Percentiles rank a stretch among this genome's conserved stretches.
phyloP scores from a whole-genome alignment of 257 asterid species.

The Gardenia jasminoides region DNA sequence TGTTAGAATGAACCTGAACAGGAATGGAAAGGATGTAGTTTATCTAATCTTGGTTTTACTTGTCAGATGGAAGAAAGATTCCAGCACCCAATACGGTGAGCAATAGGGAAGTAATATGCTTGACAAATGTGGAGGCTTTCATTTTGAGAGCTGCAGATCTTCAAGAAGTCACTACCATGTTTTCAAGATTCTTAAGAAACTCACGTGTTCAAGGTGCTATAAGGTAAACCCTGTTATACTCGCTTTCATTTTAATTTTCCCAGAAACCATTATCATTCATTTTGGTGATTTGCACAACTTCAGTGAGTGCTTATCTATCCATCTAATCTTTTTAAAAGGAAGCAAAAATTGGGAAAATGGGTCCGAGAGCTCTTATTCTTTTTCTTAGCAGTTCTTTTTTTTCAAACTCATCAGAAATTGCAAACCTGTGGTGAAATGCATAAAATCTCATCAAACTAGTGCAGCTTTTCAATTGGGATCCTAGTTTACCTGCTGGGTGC shows the following conservation, averaged over 20 bases:
- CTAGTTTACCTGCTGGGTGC: no score
- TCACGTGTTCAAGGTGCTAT: slow-evolving; percentile 87
- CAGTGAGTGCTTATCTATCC: background rate
- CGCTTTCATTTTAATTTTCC: background rate
- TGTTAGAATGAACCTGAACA: background rate
- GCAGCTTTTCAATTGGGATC: no score
- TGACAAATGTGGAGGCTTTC: slow-evolving; percentile 78
- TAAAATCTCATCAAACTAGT: background rate
- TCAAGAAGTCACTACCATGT: slow-evolving; percentile 77
- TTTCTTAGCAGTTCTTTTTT: background rate
- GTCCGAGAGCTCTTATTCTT: background rate
- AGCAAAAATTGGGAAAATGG: background rate
- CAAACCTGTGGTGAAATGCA: background rate
- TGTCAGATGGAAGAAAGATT: slow-evolving; percentile 57
- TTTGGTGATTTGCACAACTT: background rate
- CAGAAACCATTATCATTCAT: background rate
- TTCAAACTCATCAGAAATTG: background rate
- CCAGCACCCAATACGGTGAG: slow-evolving; percentile 69
- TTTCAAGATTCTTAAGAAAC: slow-evolving; percentile 69
- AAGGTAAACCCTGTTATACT: slow-evolving; percentile 43
- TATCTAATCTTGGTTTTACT: background rate
- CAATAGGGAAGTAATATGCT: slow-evolving; percentile 67
- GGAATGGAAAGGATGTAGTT: background rate
- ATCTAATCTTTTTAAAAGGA: background rate
- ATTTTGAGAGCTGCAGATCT: slow-evolving; percentile 74